Percentiles rank a stretch among this genome's conserved stretches.
Evolutionary conservation across 371 early-diverging fungal genomes (phyloP).

Genomic region (Mucor indicus): DNA sequence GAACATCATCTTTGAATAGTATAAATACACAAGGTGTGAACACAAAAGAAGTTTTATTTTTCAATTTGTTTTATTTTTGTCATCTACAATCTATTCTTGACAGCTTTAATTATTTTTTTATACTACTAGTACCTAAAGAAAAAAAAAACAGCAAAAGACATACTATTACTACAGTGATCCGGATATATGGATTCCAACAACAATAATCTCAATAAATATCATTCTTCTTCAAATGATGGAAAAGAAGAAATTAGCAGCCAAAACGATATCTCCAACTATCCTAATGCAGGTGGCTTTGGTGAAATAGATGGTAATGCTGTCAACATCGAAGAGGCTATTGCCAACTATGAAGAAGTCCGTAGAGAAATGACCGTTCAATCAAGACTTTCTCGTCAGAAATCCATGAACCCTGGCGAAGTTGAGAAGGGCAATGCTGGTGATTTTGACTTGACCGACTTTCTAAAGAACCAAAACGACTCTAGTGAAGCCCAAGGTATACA

Average conservation of each 20-base stretch:
- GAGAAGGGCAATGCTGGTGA: conserved; percentile 22
- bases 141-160: too few relatives aligned
- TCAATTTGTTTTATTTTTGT: too few relatives aligned
- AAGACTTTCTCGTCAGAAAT: conserved; percentile 23
- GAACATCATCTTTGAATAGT: too few relatives aligned
- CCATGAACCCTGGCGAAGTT: conserved; percentile 16
- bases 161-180: too few relatives aligned
- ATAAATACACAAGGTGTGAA: too few relatives aligned
- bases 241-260: conserved; percentile 20
- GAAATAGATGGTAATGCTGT: conserved; percentile 48
- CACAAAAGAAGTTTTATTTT: too few relatives aligned
- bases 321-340: conserved; percentile 42
- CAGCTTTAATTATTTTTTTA: too few relatives aligned
- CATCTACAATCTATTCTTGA: too few relatives aligned
- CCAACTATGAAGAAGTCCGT: conserved; percentile 42
- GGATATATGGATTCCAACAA: too few relatives aligned
- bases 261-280: conserved; percentile 4
- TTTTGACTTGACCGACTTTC: conserved; percentile 29
- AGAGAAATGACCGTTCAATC: conserved; percentile 47
- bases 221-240: too few relatives aligned
- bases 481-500: conserved; percentile 38
- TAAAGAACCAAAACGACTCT: conserved; percentile 15
- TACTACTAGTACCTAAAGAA: too few relatives aligned
- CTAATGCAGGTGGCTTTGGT: conserved; percentile 30
- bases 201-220: too few relatives aligned